phyloP scores from a whole-genome alignment of 805 yeast genomes.

The Zygosaccharomyces pseudorouxii region DNA sequence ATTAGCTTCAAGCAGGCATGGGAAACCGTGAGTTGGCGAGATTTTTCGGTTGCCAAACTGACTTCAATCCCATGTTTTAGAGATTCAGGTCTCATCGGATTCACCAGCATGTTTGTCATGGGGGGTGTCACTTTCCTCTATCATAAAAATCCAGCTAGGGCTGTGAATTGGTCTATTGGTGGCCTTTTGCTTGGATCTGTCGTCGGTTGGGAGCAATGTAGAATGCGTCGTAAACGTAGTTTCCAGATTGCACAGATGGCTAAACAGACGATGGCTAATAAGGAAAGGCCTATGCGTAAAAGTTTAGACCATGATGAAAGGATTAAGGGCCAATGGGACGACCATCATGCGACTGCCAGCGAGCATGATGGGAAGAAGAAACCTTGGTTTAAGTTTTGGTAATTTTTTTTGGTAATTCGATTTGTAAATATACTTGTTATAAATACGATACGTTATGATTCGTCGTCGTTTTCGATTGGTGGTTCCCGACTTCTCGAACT shows the following conservation, averaged over 20 bases:
- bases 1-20: conserved; percentile 40
- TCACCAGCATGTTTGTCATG: conserved; percentile 64
- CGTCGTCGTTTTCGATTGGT: conserved; percentile 4
- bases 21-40: conserved; percentile 41
- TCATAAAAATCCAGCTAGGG: conserved; percentile 55
- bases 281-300: conserved; percentile 37
- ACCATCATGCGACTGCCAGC: conserved; percentile 12
- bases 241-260: conserved; percentile 67
- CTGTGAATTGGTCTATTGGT: conserved; percentile 78
- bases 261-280: conserved; percentile 42
- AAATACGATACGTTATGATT: not conserved
- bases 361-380: conserved; percentile 10
- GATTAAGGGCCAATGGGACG: conserved; percentile 24
- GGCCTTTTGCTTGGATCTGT: conserved; percentile 76
- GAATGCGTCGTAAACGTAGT: conserved; percentile 62
- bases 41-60: conserved; percentile 49
- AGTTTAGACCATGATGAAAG: conserved; percentile 23
- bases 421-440: not conserved
- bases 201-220: conserved; percentile 91
- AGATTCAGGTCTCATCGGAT: conserved; percentile 73
- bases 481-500: conserved; percentile 12
- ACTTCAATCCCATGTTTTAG: conserved; percentile 70
- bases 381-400: conserved; percentile 35
- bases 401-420: not conserved
- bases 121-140: conserved; percentile 63